Percentiles rank a stretch among this genome's conserved stretches.
phyloP scores from a whole-genome alignment of 345 rosid species.

The Dipteronia sinensis region DNA sequence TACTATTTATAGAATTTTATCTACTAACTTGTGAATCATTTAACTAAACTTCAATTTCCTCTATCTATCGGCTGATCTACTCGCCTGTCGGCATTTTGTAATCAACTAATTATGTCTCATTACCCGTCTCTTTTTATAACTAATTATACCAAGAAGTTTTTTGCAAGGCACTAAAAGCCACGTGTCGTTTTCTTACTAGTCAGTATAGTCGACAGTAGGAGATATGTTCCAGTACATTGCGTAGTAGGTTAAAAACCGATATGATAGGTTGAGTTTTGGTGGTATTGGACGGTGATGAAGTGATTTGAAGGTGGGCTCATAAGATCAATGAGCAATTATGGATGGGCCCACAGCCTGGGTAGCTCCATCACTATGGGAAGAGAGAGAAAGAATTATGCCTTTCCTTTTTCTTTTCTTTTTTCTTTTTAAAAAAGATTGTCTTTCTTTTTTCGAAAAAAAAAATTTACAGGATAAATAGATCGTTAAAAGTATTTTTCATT shows the following conservation, averaged over 20 bases:
- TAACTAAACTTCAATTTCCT: accelerated
- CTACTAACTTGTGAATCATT: too few relatives aligned
- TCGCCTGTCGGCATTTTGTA: too few relatives aligned
- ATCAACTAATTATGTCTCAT: too few relatives aligned
- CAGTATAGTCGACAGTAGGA: background rate
- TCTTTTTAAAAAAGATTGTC: too few relatives aligned
- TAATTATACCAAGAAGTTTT: background rate
- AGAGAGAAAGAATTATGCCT: background rate
- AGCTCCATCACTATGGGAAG: constrained; percentile 26
- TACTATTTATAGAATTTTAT: accelerated
- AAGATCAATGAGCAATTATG: constrained; percentile 15
- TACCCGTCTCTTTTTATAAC: background rate
- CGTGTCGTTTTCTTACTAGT: background rate
- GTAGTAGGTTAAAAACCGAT: background rate
- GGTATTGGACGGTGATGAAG: constrained; percentile 25
- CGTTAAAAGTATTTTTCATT: too few relatives aligned
- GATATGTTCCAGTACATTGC: background rate
- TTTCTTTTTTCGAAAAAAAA: background rate
- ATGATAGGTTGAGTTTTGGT: background rate
- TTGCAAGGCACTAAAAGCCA: background rate
- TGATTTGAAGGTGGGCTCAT: constrained; percentile 1
- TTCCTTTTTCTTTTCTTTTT: background rate
- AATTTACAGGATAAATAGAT: background rate
- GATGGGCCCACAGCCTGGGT: constrained; percentile 9
- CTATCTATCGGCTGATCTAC: too few relatives aligned